Conservation (phyloP, 2,329 filamentous ascomycete species). For the Pezicula rhizophila region DNA sequence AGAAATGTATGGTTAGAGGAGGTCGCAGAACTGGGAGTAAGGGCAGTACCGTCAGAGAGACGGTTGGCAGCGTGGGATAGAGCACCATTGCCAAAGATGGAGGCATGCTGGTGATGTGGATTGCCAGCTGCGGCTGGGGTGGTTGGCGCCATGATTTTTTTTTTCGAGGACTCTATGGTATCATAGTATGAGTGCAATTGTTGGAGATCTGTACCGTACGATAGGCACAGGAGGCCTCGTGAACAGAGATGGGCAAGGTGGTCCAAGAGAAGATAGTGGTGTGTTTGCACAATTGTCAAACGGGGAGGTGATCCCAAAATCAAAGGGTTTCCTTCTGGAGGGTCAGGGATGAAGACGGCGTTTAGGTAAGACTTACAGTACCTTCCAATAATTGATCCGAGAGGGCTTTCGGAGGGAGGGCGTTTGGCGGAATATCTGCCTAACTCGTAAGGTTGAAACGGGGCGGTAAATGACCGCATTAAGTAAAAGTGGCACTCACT, state of each 20-base stretch:
- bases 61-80: conserved; percentile 9
- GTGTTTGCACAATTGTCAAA: background rate
- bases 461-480: no score
- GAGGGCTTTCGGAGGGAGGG: no score
- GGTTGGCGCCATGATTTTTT: conserved; percentile 37
- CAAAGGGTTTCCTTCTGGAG: background rate
- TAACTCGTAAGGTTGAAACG: no score
- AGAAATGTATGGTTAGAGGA: conserved; percentile 77
- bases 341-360: background rate
- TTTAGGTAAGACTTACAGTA: no score
- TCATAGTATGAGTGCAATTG: conserved; percentile 1
- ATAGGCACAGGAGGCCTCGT: background rate
- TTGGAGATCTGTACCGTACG: background rate
- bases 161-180: conserved; percentile 19
- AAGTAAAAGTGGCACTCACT: no score
- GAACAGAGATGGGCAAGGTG: background rate
- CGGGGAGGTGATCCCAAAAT: background rate
- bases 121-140: conserved; percentile 33
- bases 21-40: conserved; percentile 42
- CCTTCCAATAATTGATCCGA: no score
- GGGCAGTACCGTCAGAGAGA: conserved; percentile 9
- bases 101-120: conserved; percentile 23
- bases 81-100: conserved; percentile 41
- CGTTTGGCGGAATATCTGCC: no score
- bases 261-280: background rate